Evolutionary conservation across 23 red algal species (phyloP).

Genomic region (Gracilaria domingensis): DNA sequence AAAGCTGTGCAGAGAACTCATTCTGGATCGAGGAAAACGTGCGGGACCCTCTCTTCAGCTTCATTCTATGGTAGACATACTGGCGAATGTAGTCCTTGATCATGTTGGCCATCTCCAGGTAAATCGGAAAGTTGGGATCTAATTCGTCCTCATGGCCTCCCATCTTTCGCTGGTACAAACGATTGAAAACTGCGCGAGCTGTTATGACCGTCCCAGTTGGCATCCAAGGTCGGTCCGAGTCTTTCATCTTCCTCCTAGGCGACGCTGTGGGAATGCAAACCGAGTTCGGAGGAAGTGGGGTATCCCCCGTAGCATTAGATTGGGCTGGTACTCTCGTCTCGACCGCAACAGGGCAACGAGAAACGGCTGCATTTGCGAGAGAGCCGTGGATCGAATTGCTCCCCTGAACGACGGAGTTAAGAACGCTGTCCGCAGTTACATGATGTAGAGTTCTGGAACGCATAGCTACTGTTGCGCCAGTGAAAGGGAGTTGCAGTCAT

Average conservation of each 20-base stretch:
- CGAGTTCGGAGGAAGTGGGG: neutral
- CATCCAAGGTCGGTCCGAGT: neutral
- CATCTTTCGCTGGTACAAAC: neutral
- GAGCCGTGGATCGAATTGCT: neutral
- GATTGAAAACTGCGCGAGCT: neutral
- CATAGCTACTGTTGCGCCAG: neutral
- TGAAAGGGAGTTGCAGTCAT: too few species aligned
- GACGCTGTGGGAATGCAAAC: neutral
- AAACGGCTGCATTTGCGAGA: neutral
- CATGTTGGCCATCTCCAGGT: neutral
- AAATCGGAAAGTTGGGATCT: neutral
- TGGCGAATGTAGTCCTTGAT: slow-evolving; percentile 4
- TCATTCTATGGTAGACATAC: neutral
- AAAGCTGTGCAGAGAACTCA: neutral
- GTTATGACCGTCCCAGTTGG: neutral
- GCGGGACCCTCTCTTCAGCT: neutral
- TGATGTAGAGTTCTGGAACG: neutral
- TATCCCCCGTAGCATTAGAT: neutral
- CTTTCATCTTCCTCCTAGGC: neutral
- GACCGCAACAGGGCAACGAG: neutral
- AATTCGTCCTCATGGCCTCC: neutral
- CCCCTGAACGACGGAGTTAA: neutral
- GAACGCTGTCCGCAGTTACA: neutral
- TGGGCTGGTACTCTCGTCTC: neutral
- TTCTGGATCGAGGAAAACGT: neutral